Evolutionary conservation across 2,329 filamentous ascomycete genomes (phyloP).

Genomic region (Trichoderma simmonsii): DNA sequence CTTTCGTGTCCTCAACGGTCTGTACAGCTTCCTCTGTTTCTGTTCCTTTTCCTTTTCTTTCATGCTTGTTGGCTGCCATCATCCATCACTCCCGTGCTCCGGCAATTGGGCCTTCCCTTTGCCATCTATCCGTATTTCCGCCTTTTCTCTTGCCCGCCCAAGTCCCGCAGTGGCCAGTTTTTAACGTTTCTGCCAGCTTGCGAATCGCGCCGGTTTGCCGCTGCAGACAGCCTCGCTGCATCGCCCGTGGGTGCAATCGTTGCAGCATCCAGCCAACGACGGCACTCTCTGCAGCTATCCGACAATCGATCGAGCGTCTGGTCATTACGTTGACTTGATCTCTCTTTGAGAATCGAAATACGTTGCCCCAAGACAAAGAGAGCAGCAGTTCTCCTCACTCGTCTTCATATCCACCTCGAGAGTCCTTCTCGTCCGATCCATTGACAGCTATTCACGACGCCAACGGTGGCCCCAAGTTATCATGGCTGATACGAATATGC

Average conservation of each 20-base stretch:
- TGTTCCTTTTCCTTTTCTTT: slow-evolving; percentile 21
- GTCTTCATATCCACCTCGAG: neutral
- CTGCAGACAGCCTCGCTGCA: slow-evolving; percentile 17
- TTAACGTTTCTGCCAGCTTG: slow-evolving; percentile 18
- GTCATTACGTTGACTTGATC: neutral
- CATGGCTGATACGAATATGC: slow-evolving; percentile 34
- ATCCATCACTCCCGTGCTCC: neutral
- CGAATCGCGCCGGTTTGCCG: slow-evolving; percentile 5
- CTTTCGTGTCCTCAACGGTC: slow-evolving; percentile 19
- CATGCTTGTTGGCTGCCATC: slow-evolving; percentile 6
- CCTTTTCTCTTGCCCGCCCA: neutral
- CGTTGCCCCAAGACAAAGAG: neutral
- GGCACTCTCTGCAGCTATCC: slow-evolving; percentile 7
- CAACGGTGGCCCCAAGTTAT: slow-evolving; percentile 14
- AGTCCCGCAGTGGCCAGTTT: slow-evolving; percentile 2
- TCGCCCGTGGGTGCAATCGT: slow-evolving; percentile 13
- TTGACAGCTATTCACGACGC: neutral
- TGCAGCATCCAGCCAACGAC: slow-evolving; percentile 6
- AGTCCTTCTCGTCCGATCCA: neutral
- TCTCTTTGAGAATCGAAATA: neutral
- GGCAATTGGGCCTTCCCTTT: neutral
- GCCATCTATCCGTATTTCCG: neutral
- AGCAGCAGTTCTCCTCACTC: neutral
- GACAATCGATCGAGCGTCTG: slow-evolving; percentile 14
- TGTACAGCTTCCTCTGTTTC: neutral